Base-by-base conservation (phyloP, 1,139 yeast species). In the Hyphopichia burtonii region DNA sequence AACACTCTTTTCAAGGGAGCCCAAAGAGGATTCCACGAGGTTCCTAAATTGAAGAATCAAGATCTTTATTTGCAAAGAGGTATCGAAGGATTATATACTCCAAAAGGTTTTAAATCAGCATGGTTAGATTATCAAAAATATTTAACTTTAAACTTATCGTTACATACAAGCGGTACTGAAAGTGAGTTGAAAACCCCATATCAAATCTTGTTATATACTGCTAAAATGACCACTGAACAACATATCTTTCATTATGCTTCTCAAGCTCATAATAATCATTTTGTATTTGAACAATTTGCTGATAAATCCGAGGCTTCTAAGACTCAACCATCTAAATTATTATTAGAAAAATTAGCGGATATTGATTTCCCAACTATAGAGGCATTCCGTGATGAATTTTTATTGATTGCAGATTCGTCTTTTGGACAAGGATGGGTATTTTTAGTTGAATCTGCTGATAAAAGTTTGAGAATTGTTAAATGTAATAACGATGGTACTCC, bases 401-500 rank as follows among this genome's bases (percentile, higher is more conserved):
- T 74, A 63, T 78, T 57, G 55, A 74, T 75, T 37, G 89, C 89
- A 1, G 80, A 80, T 49, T 60, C 75, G 3, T 54, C 64, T 11
- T 55, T 63, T 43, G 93, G 93, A 38, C 86, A 82, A 59, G 99
- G 99, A 11, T 93, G 96, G 95, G 78, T 90, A 3, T 93, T 87
- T 61, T 70, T 93, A 38, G 85, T 89, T 28, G 97, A 93, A 64
- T 76, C 76, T 40, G 76, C 78, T 31, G 77, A 80, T 53, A 91
- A 91, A 64, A 65, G 77, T 34, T 68, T 93, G 40, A 77, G 76
- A 45, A 73, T 90, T 27, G 58, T 86, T 45, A 72, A 80, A 41
- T 76, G 90, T 52, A 81, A 86, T 63, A 84, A 88, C 58, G 93
- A 94, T 49, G 99, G 99, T 39, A 81, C 97, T 1, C 98, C 99